Evolutionary conservation across 495 filamentous ascomycete genomes (phyloP).

Genomic region (Aspergillus taichungensis): DNA sequence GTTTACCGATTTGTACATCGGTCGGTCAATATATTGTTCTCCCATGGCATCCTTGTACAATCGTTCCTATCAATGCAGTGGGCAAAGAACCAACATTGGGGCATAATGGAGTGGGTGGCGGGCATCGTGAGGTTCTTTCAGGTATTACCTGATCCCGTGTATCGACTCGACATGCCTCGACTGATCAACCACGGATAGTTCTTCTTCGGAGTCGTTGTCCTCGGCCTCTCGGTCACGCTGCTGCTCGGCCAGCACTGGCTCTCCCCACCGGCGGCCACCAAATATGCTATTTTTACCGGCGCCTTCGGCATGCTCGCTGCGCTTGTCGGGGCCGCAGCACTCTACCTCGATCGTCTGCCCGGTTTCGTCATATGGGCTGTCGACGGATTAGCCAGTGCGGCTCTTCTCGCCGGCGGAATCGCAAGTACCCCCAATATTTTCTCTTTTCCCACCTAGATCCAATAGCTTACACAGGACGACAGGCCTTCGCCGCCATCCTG

Average conservation of each 20-base stretch:
- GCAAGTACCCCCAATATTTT: constrained; percentile 29
- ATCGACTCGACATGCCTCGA: no score
- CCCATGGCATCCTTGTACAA: no score
- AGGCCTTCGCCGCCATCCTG: constrained; percentile 41
- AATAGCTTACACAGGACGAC: not conserved
- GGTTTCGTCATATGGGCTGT: constrained; percentile 27
- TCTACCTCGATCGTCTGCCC: constrained; percentile 32
- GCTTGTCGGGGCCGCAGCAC: constrained; percentile 24
- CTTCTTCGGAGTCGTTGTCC: constrained; percentile 35
- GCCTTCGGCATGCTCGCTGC: constrained; percentile 38
- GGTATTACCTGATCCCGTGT: no score
- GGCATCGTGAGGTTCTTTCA: no score
- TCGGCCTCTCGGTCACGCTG: constrained; percentile 38
- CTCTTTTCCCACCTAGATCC: not conserved
- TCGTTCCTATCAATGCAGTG: no score
- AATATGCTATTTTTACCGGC: constrained; percentile 40
- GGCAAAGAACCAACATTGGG: no score
- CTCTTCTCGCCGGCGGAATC: constrained; percentile 44
- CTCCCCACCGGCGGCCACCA: constrained; percentile 27
- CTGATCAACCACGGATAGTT: constrained; percentile 16
- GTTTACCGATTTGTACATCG: no score
- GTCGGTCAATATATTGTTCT: no score
- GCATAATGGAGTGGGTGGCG: no score
- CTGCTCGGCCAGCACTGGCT: constrained; percentile 33
- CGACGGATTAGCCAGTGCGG: constrained; percentile 34